A percentile compares a stretch with the other conserved stretches of the same genome.
phyloP scores from a whole-genome alignment of 345 rosid species.

The Euclidium syriacum region DNA sequence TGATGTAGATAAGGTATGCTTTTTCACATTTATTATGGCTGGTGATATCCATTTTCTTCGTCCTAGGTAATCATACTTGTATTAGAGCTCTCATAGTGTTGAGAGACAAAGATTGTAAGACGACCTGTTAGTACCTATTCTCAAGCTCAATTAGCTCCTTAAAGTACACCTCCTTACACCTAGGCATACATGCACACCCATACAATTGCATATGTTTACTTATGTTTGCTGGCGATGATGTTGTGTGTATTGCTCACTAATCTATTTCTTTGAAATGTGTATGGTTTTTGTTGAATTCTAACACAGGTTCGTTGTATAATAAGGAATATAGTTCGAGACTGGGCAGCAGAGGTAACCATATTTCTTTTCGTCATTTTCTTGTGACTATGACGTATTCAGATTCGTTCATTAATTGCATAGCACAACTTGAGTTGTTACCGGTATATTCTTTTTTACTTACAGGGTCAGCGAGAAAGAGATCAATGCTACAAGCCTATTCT shows the following conservation, averaged over 20 bases:
- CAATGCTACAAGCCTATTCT: slow-evolving; percentile 93
- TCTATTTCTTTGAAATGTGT: neutral
- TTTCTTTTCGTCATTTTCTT: neutral
- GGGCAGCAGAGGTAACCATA: slow-evolving; percentile 88
- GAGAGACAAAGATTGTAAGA: neutral
- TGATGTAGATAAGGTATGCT: slow-evolving; percentile 88
- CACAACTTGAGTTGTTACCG: neutral
- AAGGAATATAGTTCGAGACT: slow-evolving; percentile 94
- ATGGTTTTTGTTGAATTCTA: slow-evolving; percentile 20
- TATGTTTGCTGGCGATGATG: neutral
- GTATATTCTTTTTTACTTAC: slow-evolving; percentile 7
- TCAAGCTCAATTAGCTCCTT: neutral
- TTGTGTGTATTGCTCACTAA: neutral
- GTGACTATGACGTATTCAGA: neutral
- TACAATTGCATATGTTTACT: neutral
- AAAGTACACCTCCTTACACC: neutral
- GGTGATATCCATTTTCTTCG: neutral
- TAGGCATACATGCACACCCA: neutral
- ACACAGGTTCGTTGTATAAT: slow-evolving; percentile 92
- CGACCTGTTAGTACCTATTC: neutral
- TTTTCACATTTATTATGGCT: neutral
- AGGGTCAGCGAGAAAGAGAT: slow-evolving; percentile 89
- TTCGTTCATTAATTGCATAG: neutral
- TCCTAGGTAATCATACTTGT: slow-evolving; percentile 1
- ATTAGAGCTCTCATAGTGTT: neutral